Evolutionary conservation across 768 basidiomycete genomes (phyloP), one percentile per base, ranked within the genome.

Genomic region (Myochromella boudieri): DNA sequence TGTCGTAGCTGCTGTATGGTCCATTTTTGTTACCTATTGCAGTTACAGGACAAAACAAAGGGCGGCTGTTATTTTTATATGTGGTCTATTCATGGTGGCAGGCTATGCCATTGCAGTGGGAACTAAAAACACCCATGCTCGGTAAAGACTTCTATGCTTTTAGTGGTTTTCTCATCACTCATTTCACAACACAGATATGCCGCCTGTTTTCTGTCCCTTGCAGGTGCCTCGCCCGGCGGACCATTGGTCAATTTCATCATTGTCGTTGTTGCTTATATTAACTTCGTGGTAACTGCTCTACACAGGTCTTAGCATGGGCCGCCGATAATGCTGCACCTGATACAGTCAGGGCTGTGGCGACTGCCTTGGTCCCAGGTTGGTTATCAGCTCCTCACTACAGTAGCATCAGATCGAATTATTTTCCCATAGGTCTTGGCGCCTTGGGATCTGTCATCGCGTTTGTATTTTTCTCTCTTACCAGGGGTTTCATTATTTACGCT

Each of bases 251-350:
- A 34, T 18, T 3, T 43, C 20, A 18, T 7, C 9, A 14, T 9
- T n/a, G n/a, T n/a, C n/a, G n/a, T n/a, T n/a, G n/a, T n/a, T 12
- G 20, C 9, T 42, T 26, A 7, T 17, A 1, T 15, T 33, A 4
- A 27, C 27, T 27, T 14, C 25, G 5, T 17, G 14, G 6, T 10
- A 3, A 22, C 15, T 9, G 17, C 14, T 5, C 21, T 9, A 17
- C 15, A 14, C 10, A 75, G 62, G 61, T 69, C 34, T 57, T 77
- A 18, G 64, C 71, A 4, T 77, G 76, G 76, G 75, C 62, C 14
- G 70, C 72, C 15, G 75, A 76, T 48, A 78, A 78, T 47, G 70
- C 75, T 2, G 70, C 74, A 1, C 76, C 75, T 2, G 74, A 77
- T 49, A 78, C 76, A 7, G 67, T 77, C 46, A 63, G 70, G 37